Base-by-base conservation (phyloP, 768 basidiomycete genomes). In the Boletus bicolor region DNA sequence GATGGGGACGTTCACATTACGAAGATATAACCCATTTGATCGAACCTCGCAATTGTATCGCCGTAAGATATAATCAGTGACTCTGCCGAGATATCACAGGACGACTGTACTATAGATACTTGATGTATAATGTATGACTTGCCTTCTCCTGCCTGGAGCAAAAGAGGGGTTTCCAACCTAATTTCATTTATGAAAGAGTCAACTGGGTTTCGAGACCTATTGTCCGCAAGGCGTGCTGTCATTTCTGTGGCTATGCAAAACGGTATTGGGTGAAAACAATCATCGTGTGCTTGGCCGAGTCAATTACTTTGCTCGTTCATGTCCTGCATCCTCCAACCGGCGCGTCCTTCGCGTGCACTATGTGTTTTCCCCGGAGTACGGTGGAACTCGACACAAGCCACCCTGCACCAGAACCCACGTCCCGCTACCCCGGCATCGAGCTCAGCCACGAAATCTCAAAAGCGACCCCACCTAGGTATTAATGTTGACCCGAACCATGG, bases 401-500 rank as follows among this genome's bases (percentile, higher is more conserved):
- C 19, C 5, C 4, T 14, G 14, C 24, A 36, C 5, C 3, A 21
- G 10, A 45, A 19, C 10, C 0, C 49, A 5, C 37, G 5, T 26
- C 37, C 51, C 1, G 41, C 52, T 44, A 2, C 39, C 24, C 38
- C 37, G 1, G 19, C 39, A 7, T 41, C 53, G 2, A 53, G 39
- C n/a, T 57, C 56, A 41, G 44, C 48, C 10, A 32, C 47, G 36
- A 68, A 65, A n/a, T 67, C 71, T 12, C 64, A 72, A 37, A 69
- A 73, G 41, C 74, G 80, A 11, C 78, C 77, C 0, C 78, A 78
- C 51, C 65, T 79, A 15, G 72, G 73, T 43, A 64, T 82, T 41
- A 49, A 71, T 5, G 73, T 79, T 24, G 73, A 79, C 55, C 79
- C 84, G 21, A 79, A 86, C 56, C 90, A 93, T 68, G 91, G 90